Evolutionary conservation across 345 rosid species (phyloP).

Genomic region (Eutrema heterophyllum): DNA sequence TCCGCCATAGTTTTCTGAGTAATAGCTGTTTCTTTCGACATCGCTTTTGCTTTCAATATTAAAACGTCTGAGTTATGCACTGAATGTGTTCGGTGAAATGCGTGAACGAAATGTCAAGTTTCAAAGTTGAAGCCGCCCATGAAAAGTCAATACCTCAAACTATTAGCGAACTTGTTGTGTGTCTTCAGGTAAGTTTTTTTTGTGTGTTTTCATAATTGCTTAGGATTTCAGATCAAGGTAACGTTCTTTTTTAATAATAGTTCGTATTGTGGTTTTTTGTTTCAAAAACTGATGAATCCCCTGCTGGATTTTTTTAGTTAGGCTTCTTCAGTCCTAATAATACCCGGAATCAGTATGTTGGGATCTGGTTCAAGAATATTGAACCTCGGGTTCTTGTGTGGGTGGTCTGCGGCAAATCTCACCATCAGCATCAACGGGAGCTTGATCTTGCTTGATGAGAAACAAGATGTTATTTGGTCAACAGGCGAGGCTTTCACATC

Average conservation of each 20-base stretch:
- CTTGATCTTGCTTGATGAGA: conserved; percentile 6
- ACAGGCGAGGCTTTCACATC: conserved; percentile 5
- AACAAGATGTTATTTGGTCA: conserved; percentile 22
- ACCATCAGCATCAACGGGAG: conserved; percentile 19
- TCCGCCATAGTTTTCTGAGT: not conserved
- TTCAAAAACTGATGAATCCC: no score
- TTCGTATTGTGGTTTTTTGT: no score
- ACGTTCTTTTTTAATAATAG: no score
- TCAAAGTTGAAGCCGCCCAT: conserved; percentile 7
- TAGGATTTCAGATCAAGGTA: not conserved
- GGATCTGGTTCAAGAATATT: conserved; percentile 40
- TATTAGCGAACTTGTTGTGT: not conserved
- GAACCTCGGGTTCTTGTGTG: conserved; percentile 29
- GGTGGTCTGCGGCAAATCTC: conserved; percentile 26
- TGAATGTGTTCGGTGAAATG: conserved; percentile 20
- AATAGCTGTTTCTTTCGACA: not conserved
- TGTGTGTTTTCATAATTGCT: not conserved
- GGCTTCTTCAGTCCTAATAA: conserved; percentile 35
- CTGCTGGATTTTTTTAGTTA: conserved; percentile 24
- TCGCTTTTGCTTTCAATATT: not conserved
- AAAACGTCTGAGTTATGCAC: not conserved
- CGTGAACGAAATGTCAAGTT: not conserved
- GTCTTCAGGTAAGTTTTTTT: not conserved
- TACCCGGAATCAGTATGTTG: conserved; percentile 32
- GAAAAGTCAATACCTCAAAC: conserved; percentile 11